Conservation (phyloP, 176 grass and related monocot species). For the Carex cristatella region DNA sequence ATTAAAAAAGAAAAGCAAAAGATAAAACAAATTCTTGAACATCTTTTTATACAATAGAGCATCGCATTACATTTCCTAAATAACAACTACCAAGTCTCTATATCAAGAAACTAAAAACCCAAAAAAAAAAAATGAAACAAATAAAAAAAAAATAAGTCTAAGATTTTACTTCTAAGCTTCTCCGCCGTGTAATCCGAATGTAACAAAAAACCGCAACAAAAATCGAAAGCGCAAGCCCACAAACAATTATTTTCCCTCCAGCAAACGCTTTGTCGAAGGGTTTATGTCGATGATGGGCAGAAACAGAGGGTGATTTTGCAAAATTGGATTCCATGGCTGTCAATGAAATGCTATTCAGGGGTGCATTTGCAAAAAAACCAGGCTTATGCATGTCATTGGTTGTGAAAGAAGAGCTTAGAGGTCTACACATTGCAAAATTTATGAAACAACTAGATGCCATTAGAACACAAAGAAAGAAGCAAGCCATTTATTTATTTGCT, state of each 20-base stretch:
- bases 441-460: constrained; percentile 35
- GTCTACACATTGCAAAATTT: constrained; percentile 41
- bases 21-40: constrained; percentile 3
- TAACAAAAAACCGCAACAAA: constrained; percentile 61
- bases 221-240: constrained; percentile 47
- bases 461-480: constrained; percentile 42
- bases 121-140: constrained; percentile 1
- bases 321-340: constrained; percentile 35
- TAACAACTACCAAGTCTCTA: constrained; percentile 24
- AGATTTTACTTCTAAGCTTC: constrained; percentile 46
- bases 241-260: constrained; percentile 64
- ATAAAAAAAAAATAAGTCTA: neutral
- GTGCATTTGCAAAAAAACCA: neutral
- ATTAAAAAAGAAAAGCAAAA: neutral
- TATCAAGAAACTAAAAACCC: constrained; percentile 18
- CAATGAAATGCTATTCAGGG: neutral
- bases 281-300: constrained; percentile 19
- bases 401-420: constrained; percentile 15
- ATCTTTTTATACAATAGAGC: neutral
- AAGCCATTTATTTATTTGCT: constrained; percentile 33
- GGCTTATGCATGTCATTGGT: neutral
- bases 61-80: neutral
- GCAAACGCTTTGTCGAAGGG: constrained; percentile 68
- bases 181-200: constrained; percentile 75
- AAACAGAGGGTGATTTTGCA: constrained; percentile 34